Conservation (phyloP, 2,329 filamentous ascomycete genomes). For the Alternaria novae-zelandiae region DNA sequence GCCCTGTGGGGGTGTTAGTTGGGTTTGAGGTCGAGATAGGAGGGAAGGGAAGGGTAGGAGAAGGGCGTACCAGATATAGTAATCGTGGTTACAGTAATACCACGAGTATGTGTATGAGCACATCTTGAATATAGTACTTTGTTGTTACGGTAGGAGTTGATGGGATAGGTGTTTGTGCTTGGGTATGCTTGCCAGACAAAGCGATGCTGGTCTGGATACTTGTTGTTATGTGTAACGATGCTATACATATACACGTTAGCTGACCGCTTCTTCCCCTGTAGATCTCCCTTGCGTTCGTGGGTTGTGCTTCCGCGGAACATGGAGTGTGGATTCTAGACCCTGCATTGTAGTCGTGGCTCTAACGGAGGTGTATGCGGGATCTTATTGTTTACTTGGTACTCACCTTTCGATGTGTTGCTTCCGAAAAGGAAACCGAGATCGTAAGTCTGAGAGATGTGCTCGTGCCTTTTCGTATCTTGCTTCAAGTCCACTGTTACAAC, state of each 20-base stretch:
- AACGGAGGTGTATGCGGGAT: background rate
- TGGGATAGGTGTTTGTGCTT: background rate
- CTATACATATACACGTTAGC: slow-evolving; percentile 13
- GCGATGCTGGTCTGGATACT: background rate
- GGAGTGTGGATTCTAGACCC: background rate
- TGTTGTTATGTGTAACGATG: background rate
- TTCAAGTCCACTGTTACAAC: too few relatives aligned
- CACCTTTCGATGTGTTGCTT: background rate
- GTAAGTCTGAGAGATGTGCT: background rate
- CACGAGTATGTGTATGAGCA: slow-evolving; percentile 56
- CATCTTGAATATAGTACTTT: slow-evolving; percentile 36
- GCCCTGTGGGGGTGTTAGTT: slow-evolving; percentile 25
- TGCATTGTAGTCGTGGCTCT: background rate
- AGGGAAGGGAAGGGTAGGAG: background rate
- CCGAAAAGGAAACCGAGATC: background rate
- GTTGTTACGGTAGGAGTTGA: background rate
- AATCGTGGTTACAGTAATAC: slow-evolving; percentile 58
- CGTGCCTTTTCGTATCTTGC: background rate
- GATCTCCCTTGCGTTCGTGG: background rate
- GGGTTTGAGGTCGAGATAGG: too few relatives aligned
- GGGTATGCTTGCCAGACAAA: background rate
- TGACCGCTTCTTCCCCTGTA: slow-evolving; percentile 10
- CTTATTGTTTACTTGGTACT: background rate
- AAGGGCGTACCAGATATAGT: slow-evolving; percentile 52
- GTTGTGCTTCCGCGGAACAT: background rate